Base-by-base conservation (phyloP, 345 rosid species). In the Pistacia atlantica region DNA sequence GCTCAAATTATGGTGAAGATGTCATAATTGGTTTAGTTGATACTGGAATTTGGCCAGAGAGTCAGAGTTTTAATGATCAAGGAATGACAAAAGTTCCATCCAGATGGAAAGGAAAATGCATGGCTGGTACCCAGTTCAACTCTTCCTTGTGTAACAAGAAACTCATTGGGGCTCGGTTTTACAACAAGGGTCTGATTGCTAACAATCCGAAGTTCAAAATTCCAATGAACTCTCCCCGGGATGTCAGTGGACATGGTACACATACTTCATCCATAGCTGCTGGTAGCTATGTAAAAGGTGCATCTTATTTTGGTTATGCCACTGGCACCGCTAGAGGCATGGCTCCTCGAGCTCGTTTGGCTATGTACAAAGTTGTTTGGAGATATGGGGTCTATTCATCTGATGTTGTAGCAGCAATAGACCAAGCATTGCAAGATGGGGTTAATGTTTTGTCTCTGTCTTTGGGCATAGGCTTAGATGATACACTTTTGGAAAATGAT, bases 31-130 rank as follows among this genome's bases (percentile, higher is more conserved):
- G 88, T 49, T 65, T 83, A 11, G 81, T 87, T 18, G 90, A 87
- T 59, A 81, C 87, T 0, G 90, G 90, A 55, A 76, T 87, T 56
- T 87, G 88, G 90, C 90, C 88, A 0, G 85, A 87, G 65, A 85
- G 84, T 48, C 76, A 78, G 64, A 87, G 87, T 84, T 87, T 87
- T 68, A 65, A 22, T 0, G 91, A 85, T 8, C 28, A 75, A 17
- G 89, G 89, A 51, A 77, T 85, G 70, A 51, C 64, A 1, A 20
- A 75, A 0, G 62, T 85, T 52, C 88, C 90, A 0, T 48, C 78
- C 0, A 81, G 84, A 80, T 87, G 88, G 90, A 85, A 79, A 77
- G 90, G 90, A 0, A 65, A 22, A 56, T 82, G 88, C n/a, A 82
- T 51, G 45, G 13, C 76, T 4, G 75, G 80, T 0, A 20, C 17